Conservation (phyloP, 2,329 filamentous ascomycete genomes). For the Dactylellina sp. region DNA sequence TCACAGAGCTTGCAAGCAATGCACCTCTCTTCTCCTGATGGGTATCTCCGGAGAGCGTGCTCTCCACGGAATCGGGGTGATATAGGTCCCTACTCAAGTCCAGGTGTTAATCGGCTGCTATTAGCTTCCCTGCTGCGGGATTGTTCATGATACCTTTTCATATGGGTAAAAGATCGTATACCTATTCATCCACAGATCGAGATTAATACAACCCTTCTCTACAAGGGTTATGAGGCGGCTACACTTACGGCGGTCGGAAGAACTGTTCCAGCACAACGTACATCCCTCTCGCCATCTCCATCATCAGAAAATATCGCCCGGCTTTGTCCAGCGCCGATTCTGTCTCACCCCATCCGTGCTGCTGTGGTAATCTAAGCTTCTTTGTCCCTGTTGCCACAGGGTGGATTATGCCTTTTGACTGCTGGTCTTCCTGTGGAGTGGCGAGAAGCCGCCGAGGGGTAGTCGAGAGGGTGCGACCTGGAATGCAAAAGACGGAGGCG, state of each 20-base stretch:
- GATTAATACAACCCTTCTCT: no score
- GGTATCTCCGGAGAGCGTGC: conserved; percentile 94
- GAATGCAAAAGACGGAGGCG: conserved; percentile 63
- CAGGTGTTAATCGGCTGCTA: conserved; percentile 14
- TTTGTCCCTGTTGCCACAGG: conserved; percentile 77
- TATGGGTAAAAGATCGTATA: conserved; percentile 99
- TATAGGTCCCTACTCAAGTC: conserved; percentile 78
- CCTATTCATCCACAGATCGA: conserved; percentile 70
- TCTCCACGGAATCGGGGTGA: conserved; percentile 98
- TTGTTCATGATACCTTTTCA: conserved; percentile 76
- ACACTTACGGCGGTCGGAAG: conserved; percentile 93
- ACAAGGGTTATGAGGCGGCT: no score
- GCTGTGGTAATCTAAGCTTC: conserved; percentile 79
- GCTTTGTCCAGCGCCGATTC: conserved; percentile 84
- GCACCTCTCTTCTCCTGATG: conserved; percentile 96
- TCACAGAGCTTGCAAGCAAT: conserved; percentile 99
- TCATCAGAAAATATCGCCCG: conserved; percentile 93
- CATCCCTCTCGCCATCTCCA: conserved; percentile 97
- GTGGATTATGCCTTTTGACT: conserved; percentile 65
- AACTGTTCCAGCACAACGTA: conserved; percentile 97
- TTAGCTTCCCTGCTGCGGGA: background rate
- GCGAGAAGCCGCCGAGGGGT: conserved; percentile 67
- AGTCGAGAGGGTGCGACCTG: conserved; percentile 73
- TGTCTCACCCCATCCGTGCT: conserved; percentile 76
- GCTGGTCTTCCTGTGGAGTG: conserved; percentile 61